phyloP scores from a whole-genome alignment of 805 yeast genomes.

The Suhomyces prunicola region DNA sequence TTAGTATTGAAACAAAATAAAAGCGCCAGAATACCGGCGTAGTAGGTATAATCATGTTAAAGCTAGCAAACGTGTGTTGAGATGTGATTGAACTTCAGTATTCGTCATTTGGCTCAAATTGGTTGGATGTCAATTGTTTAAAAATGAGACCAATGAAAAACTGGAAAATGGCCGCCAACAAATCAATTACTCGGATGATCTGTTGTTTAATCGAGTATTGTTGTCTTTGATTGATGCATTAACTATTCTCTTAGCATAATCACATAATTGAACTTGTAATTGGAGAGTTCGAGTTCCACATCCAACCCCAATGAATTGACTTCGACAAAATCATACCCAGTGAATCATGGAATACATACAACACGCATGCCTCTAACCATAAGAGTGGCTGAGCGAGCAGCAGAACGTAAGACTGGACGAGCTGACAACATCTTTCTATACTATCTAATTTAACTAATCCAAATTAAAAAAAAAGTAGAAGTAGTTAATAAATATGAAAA shows the following conservation, averaged over 20 bases:
- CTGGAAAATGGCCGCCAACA: not conserved
- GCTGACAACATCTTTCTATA: constrained; percentile 65
- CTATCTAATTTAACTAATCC: constrained; percentile 8
- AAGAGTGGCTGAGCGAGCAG: constrained; percentile 70
- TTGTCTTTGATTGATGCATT: not conserved
- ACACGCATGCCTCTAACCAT: constrained; percentile 24
- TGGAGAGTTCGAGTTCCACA: not conserved
- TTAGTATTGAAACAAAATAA: constrained; percentile 25
- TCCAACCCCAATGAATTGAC: not conserved
- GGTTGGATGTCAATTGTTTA: not conserved
- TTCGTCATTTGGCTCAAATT: not conserved
- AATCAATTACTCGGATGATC: not conserved
- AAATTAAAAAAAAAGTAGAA: constrained; percentile 15
- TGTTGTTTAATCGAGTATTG: not conserved
- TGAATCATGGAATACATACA: constrained; percentile 17
- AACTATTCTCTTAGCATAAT: not conserved
- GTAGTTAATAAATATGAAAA: constrained; percentile 10
- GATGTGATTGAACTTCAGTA: not conserved
- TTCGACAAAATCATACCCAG: not conserved
- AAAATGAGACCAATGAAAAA: not conserved
- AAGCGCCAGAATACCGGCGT: not conserved
- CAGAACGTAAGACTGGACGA: constrained; percentile 83
- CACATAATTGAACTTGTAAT: not conserved
- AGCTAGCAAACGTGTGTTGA: not conserved
- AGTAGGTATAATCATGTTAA: not conserved